A percentile compares a stretch with the other conserved stretches of the same genome.
Conservation (phyloP, 2,329 filamentous ascomycete species). For the Kalaharituber pfeilii region DNA sequence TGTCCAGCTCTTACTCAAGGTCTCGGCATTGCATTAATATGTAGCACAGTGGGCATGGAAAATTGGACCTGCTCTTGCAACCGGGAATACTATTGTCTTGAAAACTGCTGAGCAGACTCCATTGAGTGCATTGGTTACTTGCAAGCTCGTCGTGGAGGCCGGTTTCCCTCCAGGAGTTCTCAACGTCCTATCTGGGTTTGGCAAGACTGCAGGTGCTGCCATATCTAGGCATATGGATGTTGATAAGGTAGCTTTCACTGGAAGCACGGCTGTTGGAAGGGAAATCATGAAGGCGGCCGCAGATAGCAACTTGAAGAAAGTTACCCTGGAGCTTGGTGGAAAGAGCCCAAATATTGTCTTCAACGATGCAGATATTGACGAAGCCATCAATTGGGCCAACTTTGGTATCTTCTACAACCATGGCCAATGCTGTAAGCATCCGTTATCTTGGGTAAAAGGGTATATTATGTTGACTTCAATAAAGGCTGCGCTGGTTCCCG, state of each 20-base stretch:
- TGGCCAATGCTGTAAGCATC: slow-evolving; percentile 38
- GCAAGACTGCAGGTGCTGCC: slow-evolving; percentile 60
- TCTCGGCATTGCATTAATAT: neutral
- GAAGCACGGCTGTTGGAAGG: slow-evolving; percentile 55
- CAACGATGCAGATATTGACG: slow-evolving; percentile 58
- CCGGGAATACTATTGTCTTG: slow-evolving; percentile 54
- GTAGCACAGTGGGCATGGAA: slow-evolving; percentile 46
- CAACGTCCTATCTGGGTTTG: slow-evolving; percentile 63
- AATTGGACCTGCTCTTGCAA: slow-evolving; percentile 54
- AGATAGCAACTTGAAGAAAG: slow-evolving; percentile 63
- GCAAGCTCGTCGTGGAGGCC: slow-evolving; percentile 51
- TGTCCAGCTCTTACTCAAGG: too few relatives aligned
- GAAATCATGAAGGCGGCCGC: slow-evolving; percentile 67
- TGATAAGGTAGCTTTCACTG: slow-evolving; percentile 72
- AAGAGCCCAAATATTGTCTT: slow-evolving; percentile 71
- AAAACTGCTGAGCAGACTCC: slow-evolving; percentile 66
- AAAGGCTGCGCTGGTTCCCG: slow-evolving; percentile 52
- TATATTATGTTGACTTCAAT: neutral
- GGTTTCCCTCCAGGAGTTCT: slow-evolving; percentile 63
- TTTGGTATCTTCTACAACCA: slow-evolving; percentile 50
- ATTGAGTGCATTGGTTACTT: slow-evolving; percentile 48
- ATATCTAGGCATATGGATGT: slow-evolving; percentile 60
- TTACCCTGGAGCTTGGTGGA: slow-evolving; percentile 62
- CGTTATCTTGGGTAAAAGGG: neutral
- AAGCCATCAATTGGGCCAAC: slow-evolving; percentile 64